Conservation (phyloP, 1,284 basidiomycete species). For the Trichosporon coremiiforme region DNA sequence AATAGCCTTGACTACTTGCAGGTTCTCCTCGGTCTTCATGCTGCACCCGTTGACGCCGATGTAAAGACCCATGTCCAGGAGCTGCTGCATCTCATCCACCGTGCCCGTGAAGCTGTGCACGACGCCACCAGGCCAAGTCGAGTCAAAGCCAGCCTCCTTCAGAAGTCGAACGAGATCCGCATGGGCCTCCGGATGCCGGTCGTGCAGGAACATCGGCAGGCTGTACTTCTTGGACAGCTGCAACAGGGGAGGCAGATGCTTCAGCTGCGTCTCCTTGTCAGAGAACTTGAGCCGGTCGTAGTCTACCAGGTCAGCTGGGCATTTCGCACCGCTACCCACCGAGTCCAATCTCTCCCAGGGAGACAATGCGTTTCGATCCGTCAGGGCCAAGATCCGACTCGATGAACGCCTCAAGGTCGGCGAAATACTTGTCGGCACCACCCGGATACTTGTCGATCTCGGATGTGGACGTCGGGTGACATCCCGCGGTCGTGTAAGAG, state of each 20-base stretch:
- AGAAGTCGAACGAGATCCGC: slow-evolving; percentile 66
- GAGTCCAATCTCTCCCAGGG: slow-evolving; percentile 83
- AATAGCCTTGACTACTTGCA: slow-evolving; percentile 66
- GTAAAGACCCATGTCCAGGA: slow-evolving; percentile 72
- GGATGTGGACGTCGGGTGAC: slow-evolving; percentile 79
- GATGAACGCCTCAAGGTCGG: slow-evolving; percentile 65
- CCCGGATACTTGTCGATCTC: slow-evolving; percentile 69
- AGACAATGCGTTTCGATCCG: slow-evolving; percentile 66
- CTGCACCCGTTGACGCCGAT: slow-evolving; percentile 81
- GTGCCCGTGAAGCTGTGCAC: slow-evolving; percentile 87
- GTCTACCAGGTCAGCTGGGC: slow-evolving; percentile 59
- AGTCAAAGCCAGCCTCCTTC: slow-evolving; percentile 41
- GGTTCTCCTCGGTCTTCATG: slow-evolving; percentile 74
- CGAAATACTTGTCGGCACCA: slow-evolving; percentile 69
- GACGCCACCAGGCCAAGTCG: slow-evolving; percentile 69
- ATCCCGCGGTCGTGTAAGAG: slow-evolving; percentile 76
- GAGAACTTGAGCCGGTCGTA: slow-evolving; percentile 81
- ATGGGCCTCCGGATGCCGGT: slow-evolving; percentile 72
- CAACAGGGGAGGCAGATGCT: slow-evolving; percentile 72
- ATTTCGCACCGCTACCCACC: slow-evolving; percentile 58
- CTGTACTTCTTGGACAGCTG: slow-evolving; percentile 69
- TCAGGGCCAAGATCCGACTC: slow-evolving; percentile 58
- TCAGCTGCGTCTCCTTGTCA: slow-evolving; percentile 65
- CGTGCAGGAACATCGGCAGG: slow-evolving; percentile 84
- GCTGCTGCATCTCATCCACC: slow-evolving; percentile 66